Base-by-base conservation (phyloP, 2,329 filamentous ascomycete genomes). In the Penicillium sclerotigenum region DNA sequence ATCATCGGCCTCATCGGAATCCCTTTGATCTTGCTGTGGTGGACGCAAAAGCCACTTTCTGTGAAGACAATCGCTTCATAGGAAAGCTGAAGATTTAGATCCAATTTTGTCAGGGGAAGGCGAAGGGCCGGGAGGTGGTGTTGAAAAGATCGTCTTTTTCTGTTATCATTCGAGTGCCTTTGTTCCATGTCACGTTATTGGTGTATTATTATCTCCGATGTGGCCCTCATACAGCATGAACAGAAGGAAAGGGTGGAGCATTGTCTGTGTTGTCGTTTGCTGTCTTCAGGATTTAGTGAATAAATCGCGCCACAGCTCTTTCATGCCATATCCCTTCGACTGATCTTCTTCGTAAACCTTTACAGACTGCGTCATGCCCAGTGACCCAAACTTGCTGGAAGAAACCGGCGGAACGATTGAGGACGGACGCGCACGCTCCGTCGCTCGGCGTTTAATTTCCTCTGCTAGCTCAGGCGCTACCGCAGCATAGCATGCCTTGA, bases 251-350 rank as follows among this genome's bases (percentile, higher is more conserved):
- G 16, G 1, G 20, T 28, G 37, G 28, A 26, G 9, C n/a, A 9
- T 28, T 43, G 13, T 33, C 14, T 51, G 29, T 26, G 26, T 34
- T 31, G 8, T 26, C 13, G 10, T 33, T 28, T 7, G 13, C 20
- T 24, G 10, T 36, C 9, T 29, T 52, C 50, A 57, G 37, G 59
- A 56, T 52, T 64, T 67, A 9, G 70, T 66, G 68, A 84, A 96
- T 11, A 96, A 69, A 74, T 97, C 93, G 65, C 83, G 84, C 91
- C 91, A 97, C 76, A 96, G 89, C 72, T 97, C 86, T 70, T 83
- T 89, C 59, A 97, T 85, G 7, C 94, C 93, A 75, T 97, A 97
- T 53, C 75, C 72, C 64, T 88, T 84, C 52, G 87, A 85, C 54
- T 82, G 81, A 58, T 83, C 82, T 56, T 89, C 89, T 66, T 97